Conservation (phyloP, 352 stramenopile species). For the Phytopythium aichiense region DNA sequence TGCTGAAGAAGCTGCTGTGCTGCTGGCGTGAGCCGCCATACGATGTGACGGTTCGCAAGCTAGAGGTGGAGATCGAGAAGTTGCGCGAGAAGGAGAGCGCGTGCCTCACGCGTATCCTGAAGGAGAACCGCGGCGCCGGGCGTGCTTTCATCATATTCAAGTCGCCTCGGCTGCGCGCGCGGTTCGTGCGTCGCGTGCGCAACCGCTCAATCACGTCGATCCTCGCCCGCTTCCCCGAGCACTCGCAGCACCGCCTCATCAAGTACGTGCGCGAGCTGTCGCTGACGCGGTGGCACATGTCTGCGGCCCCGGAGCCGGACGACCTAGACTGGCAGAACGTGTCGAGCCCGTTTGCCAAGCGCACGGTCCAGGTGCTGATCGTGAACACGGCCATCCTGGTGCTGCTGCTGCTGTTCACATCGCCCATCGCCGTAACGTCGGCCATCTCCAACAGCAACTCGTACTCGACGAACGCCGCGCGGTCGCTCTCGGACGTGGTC, state of each 20-base stretch:
- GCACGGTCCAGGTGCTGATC: conserved; percentile 59
- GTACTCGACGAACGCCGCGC: conserved; percentile 54
- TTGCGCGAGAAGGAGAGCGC: conserved; percentile 52
- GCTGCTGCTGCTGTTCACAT: conserved; percentile 80
- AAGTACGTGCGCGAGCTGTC: conserved; percentile 75
- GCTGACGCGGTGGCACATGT: conserved; percentile 75
- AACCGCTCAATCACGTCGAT: conserved; percentile 79
- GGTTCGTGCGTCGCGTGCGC: conserved; percentile 70
- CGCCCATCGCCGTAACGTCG: conserved; percentile 77
- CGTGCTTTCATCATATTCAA: conserved; percentile 84
- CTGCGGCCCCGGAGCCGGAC: conserved; percentile 69
- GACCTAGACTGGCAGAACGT: conserved; percentile 87
- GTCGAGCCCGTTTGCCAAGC: conserved; percentile 78
- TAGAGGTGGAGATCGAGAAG: conserved; percentile 42
- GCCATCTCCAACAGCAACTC: conserved; percentile 70
- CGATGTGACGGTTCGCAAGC: conserved; percentile 31
- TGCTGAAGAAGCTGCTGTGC: conserved; percentile 43
- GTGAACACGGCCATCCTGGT: conserved; percentile 76
- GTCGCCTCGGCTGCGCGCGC: conserved; percentile 56
- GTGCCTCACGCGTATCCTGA: conserved; percentile 52
- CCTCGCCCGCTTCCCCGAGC: conserved; percentile 63
- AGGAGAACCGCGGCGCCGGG: conserved; percentile 65
- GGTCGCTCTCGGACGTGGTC: conserved; percentile 67
- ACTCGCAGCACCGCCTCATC: conserved; percentile 51
- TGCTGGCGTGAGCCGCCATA: conserved; percentile 38